Evolutionary conservation across 139 green algal genomes (phyloP).

Genomic region (Coccomyxa sp.): DNA sequence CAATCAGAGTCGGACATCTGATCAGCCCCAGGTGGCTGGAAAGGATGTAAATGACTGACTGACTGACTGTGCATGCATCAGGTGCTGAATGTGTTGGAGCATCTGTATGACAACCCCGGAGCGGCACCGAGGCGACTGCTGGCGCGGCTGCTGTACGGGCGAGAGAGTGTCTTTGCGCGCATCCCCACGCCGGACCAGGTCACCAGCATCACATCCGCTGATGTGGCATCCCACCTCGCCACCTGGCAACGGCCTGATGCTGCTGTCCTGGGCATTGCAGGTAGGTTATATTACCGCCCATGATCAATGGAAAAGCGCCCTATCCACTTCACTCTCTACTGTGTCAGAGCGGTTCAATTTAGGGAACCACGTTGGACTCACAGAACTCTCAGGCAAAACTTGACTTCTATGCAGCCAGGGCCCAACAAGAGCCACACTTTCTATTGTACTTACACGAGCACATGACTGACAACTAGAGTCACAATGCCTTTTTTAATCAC

Average conservation of each 20-base stretch:
- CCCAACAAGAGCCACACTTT: background rate
- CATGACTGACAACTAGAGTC: no score
- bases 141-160: constrained; percentile 62
- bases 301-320: background rate
- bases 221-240: constrained; percentile 27
- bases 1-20: background rate
- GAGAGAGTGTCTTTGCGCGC: constrained; percentile 59
- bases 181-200: constrained; percentile 33
- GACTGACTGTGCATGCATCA: constrained; percentile 20
- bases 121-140: constrained; percentile 43
- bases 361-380: background rate
- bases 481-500: no score
- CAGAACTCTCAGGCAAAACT: no score
- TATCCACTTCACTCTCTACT: background rate
- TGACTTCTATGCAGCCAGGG: background rate
- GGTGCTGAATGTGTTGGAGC: constrained; percentile 57
- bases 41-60: no score
- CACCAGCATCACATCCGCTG: constrained; percentile 9
- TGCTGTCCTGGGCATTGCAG: constrained; percentile 71
- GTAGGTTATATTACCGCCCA: constrained; percentile 31
- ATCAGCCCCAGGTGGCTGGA: no score
- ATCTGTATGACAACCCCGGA: constrained; percentile 54
- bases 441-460: no score
- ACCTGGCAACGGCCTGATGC: constrained; percentile 56
- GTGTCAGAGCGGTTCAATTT: no score